Conservation (phyloP, 768 basidiomycete genomes). For the Termitomyces sp. region DNA sequence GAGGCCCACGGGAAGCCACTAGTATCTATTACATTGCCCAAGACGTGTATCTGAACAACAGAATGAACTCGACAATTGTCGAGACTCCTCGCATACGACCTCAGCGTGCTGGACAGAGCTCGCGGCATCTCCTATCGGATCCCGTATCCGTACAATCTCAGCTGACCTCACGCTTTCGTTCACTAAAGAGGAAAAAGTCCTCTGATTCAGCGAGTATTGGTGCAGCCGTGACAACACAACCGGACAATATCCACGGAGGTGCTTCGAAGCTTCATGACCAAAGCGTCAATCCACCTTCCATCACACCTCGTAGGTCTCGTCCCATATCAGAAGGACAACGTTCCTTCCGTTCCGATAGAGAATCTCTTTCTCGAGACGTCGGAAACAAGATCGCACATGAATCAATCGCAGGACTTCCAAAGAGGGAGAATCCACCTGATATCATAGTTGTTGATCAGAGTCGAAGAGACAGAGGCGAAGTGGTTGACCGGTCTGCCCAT, state of each 20-base stretch:
- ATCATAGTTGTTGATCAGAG: slow-evolving; percentile 1
- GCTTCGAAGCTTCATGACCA: not conserved
- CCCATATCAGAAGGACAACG: slow-evolving; percentile 1
- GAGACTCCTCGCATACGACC: not conserved
- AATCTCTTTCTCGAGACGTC: not conserved
- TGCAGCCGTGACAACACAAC: slow-evolving; percentile 9
- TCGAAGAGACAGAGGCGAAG: slow-evolving; percentile 22
- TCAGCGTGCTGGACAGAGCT: not conserved
- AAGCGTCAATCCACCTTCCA: not conserved
- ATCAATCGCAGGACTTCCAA: not conserved
- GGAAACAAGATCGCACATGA: not conserved
- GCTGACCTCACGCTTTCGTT: slow-evolving; percentile 1
- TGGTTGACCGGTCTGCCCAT: slow-evolving; percentile 7
- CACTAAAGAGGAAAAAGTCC: slow-evolving; percentile 24
- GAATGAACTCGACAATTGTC: not conserved
- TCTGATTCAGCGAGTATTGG: slow-evolving; percentile 12
- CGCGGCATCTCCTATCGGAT: not conserved
- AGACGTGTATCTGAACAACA: not conserved
- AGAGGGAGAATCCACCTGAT: slow-evolving; percentile 1
- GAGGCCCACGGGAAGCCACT: not conserved
- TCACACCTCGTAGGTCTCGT: slow-evolving; percentile 6
- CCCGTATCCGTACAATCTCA: not conserved
- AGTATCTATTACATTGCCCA: not conserved
- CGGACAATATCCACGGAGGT: slow-evolving; percentile 9
- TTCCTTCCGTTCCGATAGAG: slow-evolving; percentile 1